Base-by-base conservation (phyloP, 768 basidiomycete species). In the Mycena indigotica region DNA sequence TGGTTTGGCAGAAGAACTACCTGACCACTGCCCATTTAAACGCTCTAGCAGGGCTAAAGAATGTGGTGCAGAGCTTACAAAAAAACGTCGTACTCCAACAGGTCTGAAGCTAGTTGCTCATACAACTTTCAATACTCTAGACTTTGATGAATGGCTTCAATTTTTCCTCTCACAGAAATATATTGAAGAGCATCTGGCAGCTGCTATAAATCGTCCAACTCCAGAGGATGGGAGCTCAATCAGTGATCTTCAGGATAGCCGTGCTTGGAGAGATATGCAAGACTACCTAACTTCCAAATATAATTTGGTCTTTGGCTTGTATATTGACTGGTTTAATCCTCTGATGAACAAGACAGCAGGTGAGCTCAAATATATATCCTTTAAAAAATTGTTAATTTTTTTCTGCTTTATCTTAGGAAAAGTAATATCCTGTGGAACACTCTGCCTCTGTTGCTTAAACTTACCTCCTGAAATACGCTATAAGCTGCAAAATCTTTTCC, bases 361-460 rank as follows among this genome's bases (percentile, higher is more conserved):
- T 63, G 32, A 44, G 50, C 25, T 2, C 24, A 19, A 5, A 19
- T 15, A 19, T 44, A 12, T 4, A 13, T 23, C 29, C 29, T 21
- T 28, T 53, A 35, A 16, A 26, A 28, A 4, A 30, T 38, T 2
- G 25, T 25, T 50, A 4, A 50, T 28, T 5, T 21, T 23, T 3
- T 41, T 3, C 15, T 50, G 2, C 13, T 49, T 23, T 17, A 28
- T 41, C n/a, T 25, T 29, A 64, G 60, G 63, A 23, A 62, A 65
- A 57, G 15, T 12, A 46, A 48, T 62, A 16, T 62, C 60, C 15
- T 65, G 62, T 40, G 63, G 63, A 28, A 57, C 55, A 19, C 55
- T 62, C 23, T 35, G 56, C 23, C 39, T 65, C 3, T 63, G 53
- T 10, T 72, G 70, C 55, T 13, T 69, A 28, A 73, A 73, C 38